Evolutionary conservation across 2,329 filamentous ascomycete species (phyloP).

Genomic region (Alternaria arbusti): DNA sequence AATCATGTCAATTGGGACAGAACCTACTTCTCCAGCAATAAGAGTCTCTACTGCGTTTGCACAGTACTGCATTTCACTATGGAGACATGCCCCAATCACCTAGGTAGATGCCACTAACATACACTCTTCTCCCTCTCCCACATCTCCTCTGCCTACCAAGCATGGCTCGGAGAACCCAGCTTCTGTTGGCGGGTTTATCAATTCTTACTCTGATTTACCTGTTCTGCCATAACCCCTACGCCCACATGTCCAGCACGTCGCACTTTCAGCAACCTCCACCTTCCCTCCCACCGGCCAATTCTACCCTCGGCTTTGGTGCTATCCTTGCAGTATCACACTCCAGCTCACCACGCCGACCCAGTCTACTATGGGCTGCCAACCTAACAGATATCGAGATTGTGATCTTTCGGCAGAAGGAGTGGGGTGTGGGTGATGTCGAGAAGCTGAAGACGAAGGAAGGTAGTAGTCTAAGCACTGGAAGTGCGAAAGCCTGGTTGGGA

Average conservation of each 20-base stretch:
- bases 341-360: slow-evolving; percentile 41
- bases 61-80: background rate
- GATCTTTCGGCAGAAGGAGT: slow-evolving; percentile 48
- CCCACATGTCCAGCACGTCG: background rate
- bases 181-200: background rate
- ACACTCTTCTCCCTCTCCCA: background rate
- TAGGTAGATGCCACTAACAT: background rate
- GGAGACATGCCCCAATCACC: background rate
- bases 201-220: background rate
- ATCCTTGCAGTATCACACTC: slow-evolving; percentile 48
- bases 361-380: slow-evolving; percentile 47
- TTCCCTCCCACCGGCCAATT: slow-evolving; percentile 11
- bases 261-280: background rate
- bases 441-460: slow-evolving; percentile 30
- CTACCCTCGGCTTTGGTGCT: slow-evolving; percentile 41
- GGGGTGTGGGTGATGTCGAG: slow-evolving; percentile 45
- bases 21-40: background rate
- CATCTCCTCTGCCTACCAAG: background rate
- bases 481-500: slow-evolving; percentile 51
- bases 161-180: background rate
- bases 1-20: background rate
- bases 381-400: slow-evolving; percentile 47
- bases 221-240: background rate
- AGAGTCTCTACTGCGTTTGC: background rate
- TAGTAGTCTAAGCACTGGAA: slow-evolving; percentile 44